Conservation (phyloP, 2,329 filamentous ascomycete genomes). For the Sordariomycetes sp. region DNA sequence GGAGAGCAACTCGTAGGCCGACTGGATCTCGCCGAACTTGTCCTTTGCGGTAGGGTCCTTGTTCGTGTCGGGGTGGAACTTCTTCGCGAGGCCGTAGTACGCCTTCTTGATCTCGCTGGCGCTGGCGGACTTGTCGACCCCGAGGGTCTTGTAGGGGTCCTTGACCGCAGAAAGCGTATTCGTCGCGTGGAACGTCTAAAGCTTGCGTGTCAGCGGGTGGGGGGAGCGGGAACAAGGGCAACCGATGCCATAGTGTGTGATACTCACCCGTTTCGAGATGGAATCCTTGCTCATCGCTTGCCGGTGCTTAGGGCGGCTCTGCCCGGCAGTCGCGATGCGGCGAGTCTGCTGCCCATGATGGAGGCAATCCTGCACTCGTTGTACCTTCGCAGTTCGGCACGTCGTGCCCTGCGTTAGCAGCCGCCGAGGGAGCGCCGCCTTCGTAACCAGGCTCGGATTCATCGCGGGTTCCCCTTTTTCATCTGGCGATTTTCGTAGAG, state of each 20-base stretch:
- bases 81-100: conserved; percentile 95
- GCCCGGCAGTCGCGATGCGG: conserved; percentile 4
- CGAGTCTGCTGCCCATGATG: conserved; percentile 19
- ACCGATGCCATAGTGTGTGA: conserved; percentile 1
- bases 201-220: neutral
- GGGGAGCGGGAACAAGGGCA: neutral
- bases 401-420: conserved; percentile 28
- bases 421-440: conserved; percentile 30
- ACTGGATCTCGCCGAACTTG: conserved; percentile 84
- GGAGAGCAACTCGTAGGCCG: conserved; percentile 85
- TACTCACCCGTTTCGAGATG: conserved; percentile 10
- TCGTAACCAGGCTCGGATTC: conserved; percentile 33
- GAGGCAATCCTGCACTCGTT: conserved; percentile 21
- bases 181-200: conserved; percentile 49
- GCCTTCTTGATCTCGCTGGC: conserved; percentile 91
- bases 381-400: conserved; percentile 20
- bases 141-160: conserved; percentile 80
- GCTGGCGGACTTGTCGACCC: conserved; percentile 70
- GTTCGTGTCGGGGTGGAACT: conserved; percentile 96
- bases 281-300: conserved; percentile 14
- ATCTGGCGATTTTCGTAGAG: conserved; percentile 11
- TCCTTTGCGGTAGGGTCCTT: conserved; percentile 91
- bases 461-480: conserved; percentile 20
- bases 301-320: neutral
- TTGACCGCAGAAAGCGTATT: conserved; percentile 34